A percentile compares a stretch with the other conserved stretches of the same genome.
phyloP scores from a whole-genome alignment of 2,329 filamentous ascomycete genomes.

The Neofusicoccum sp. region DNA sequence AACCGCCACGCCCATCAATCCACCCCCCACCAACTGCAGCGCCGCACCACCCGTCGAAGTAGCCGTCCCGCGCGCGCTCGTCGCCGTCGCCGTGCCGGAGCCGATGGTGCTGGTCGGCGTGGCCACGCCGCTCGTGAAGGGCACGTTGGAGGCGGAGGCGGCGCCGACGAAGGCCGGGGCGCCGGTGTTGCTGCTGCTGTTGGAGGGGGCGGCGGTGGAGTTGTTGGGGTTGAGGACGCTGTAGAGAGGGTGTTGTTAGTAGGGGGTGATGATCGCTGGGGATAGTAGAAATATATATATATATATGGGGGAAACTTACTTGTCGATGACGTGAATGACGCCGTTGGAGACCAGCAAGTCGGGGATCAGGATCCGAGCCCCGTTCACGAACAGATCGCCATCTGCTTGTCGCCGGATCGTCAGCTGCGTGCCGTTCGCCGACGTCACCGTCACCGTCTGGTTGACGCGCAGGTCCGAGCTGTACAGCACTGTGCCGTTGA shows the following conservation, averaged over 20 bases:
- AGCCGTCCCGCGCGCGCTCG: constrained; percentile 18
- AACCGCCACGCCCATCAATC: constrained; percentile 50
- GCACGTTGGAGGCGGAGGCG: constrained; percentile 46
- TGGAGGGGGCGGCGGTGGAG: constrained; percentile 47
- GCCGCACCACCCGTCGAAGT: constrained; percentile 25
- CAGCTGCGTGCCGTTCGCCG: constrained; percentile 38
- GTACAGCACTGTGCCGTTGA: constrained; percentile 57
- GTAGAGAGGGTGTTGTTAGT: not conserved
- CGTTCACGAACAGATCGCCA: constrained; percentile 42
- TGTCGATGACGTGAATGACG: constrained; percentile 55
- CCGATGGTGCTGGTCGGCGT: constrained; percentile 43
- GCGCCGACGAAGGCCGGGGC: constrained; percentile 56
- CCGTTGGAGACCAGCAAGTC: constrained; percentile 46
- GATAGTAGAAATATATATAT: not conserved
- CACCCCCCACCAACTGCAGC: constrained; percentile 37
- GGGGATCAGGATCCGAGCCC: constrained; percentile 40
- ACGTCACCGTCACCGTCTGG: constrained; percentile 36
- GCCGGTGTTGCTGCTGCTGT: constrained; percentile 42
- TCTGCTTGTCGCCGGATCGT: constrained; percentile 37
- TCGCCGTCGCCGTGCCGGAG: constrained; percentile 21
- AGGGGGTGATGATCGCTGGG: not conserved
- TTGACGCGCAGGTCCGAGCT: constrained; percentile 44
- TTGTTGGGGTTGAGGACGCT: constrained; percentile 56
- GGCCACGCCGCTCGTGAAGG: constrained; percentile 57
- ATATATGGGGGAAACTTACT: constrained; percentile 37